Evolutionary conservation across 495 filamentous ascomycete species (phyloP).

Genomic region (Podospora didyma): DNA sequence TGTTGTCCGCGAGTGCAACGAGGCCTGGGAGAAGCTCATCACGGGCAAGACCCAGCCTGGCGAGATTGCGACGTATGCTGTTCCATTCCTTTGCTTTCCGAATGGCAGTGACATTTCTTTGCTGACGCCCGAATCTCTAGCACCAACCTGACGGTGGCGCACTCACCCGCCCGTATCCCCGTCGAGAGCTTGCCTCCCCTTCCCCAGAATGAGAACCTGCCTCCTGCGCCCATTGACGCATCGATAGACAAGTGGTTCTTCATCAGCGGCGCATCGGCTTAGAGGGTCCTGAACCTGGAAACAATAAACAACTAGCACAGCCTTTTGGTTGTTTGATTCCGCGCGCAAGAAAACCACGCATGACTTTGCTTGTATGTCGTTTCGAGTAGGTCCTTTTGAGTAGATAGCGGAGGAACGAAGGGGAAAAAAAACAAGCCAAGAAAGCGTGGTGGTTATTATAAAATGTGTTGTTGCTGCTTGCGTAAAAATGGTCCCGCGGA

Average conservation of each 20-base stretch:
- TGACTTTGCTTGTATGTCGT: no score
- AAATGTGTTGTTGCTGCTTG: not conserved
- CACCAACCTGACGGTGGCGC: slow-evolving; percentile 69
- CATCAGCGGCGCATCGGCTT: slow-evolving; percentile 82
- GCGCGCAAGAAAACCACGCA: no score
- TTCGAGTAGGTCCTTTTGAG: no score
- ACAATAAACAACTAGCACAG: no score
- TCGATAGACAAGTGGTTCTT: slow-evolving; percentile 99
- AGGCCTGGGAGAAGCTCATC: slow-evolving; percentile 96
- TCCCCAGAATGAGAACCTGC: slow-evolving; percentile 68
- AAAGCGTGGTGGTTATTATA: no score
- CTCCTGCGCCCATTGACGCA: slow-evolving; percentile 85
- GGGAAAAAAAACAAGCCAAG: no score
- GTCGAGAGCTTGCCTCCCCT: slow-evolving; percentile 64
- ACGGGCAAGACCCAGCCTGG: slow-evolving; percentile 76
- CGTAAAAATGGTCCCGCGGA: not conserved
- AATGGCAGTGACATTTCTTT: not conserved
- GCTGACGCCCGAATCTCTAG: slow-evolving; percentile 35
- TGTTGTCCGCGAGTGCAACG: slow-evolving; percentile 88
- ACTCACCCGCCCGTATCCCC: slow-evolving; percentile 64
- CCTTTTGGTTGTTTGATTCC: no score
- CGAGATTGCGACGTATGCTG: slow-evolving; percentile 76
- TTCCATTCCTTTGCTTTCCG: not conserved
- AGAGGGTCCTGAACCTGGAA: no score
- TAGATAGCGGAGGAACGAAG: no score